These are phyloP conservation scores for Benincasa hispida DNA, from an alignment of 306 rosid species.

Conservation along the genomic window DNA sequence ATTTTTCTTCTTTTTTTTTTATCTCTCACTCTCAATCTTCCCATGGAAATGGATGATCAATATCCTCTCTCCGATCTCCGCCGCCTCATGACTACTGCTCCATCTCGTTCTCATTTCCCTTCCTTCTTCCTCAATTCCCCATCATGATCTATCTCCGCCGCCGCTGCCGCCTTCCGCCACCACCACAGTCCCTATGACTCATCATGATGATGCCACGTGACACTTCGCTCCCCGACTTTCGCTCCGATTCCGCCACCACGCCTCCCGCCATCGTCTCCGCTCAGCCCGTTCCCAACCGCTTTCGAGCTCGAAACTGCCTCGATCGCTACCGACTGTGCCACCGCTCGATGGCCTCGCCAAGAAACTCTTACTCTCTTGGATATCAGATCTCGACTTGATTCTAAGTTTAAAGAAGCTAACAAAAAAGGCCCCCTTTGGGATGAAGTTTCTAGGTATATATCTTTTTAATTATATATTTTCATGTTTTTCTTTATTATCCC, in stretches of 20 bases:
- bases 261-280: slow-evolving; percentile 15
- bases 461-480: neutral
- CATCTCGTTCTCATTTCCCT: neutral
- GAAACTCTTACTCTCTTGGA: slow-evolving; percentile 96
- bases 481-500: too few species aligned
- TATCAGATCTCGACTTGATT: slow-evolving; percentile 91
- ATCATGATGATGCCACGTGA: slow-evolving; percentile 10
- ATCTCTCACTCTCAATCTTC: neutral
- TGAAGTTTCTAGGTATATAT: slow-evolving; percentile 77
- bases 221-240: slow-evolving; percentile 10
- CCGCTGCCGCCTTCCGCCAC: neutral
- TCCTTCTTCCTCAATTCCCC: slow-evolving; percentile 8
- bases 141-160: neutral
- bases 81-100: neutral
- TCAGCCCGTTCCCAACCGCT: slow-evolving; percentile 29
- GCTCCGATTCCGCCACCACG: slow-evolving; percentile 27
- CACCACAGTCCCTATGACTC: slow-evolving; percentile 5
- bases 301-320: slow-evolving; percentile 44
- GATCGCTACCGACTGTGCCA: slow-evolving; percentile 38
- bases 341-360: slow-evolving; percentile 89
- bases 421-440: slow-evolving; percentile 98
- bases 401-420: slow-evolving; percentile 88
- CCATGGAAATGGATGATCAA: slow-evolving; percentile 13
- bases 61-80: slow-evolving; percentile 11
- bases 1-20: too few species aligned